Evolutionary conservation across 1,139 yeast species (phyloP).

Genomic region (Candida tetrigidarum): DNA sequence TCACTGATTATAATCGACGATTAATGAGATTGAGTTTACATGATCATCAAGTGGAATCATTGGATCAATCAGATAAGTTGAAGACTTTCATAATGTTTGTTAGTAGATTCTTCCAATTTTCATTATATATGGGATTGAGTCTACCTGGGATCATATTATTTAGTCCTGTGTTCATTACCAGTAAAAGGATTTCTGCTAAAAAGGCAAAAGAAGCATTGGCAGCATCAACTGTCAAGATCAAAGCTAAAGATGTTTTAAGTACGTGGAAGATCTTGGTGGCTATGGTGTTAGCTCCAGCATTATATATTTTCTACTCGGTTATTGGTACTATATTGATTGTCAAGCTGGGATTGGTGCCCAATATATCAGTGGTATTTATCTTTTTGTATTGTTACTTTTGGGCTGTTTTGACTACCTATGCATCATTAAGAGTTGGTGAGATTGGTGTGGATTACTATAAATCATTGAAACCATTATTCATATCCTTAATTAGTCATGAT

Average conservation of each 20-base stretch:
- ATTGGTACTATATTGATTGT: constrained; percentile 38
- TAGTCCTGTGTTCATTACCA: constrained; percentile 47
- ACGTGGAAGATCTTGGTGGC: constrained; percentile 54
- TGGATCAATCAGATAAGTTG: constrained; percentile 32
- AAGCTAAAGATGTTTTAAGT: constrained; percentile 50
- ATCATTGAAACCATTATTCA: constrained; percentile 42
- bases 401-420: constrained; percentile 47
- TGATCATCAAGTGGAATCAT: constrained; percentile 48
- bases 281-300: constrained; percentile 45
- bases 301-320: constrained; percentile 45
- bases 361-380: constrained; percentile 18
- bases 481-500: constrained; percentile 48
- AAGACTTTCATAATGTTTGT: constrained; percentile 31
- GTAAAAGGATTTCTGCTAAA: constrained; percentile 36
- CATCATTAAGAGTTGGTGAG: constrained; percentile 48
- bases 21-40: constrained; percentile 41
- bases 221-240: constrained; percentile 46
- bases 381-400: constrained; percentile 40
- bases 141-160: constrained; percentile 49
- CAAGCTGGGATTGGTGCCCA: constrained; percentile 19
- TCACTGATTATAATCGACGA: constrained; percentile 38
- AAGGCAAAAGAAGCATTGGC: constrained; percentile 49
- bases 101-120: constrained; percentile 33
- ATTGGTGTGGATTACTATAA: constrained; percentile 45
- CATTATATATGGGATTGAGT: constrained; percentile 39